These are phyloP conservation scores for Teunomyces panamensis DNA, from an alignment of 805 yeast species.

Conservation along the genomic window DNA sequence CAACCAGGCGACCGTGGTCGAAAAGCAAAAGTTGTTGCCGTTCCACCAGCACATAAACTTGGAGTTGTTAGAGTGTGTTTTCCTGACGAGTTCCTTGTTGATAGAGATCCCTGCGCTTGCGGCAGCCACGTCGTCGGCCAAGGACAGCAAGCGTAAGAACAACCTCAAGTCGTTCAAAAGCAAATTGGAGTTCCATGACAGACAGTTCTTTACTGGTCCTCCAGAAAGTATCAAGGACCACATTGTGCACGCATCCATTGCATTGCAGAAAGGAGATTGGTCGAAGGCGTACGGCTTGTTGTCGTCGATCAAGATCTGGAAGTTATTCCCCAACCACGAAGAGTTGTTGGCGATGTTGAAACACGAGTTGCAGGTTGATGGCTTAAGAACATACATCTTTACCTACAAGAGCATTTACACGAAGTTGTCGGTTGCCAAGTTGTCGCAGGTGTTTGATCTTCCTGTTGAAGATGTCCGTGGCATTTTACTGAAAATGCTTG, in stretches of 20 bases:
- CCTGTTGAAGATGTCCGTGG: slow-evolving; percentile 53
- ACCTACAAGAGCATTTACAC: slow-evolving; percentile 75
- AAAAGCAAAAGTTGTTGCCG: slow-evolving; percentile 82
- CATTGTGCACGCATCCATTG: slow-evolving; percentile 87
- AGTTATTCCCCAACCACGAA: slow-evolving; percentile 67
- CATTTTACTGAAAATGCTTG: slow-evolving; percentile 71
- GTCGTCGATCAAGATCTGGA: slow-evolving; percentile 81
- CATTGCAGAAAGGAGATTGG: slow-evolving; percentile 91
- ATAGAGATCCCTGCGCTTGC: slow-evolving; percentile 85
- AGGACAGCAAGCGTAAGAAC: slow-evolving; percentile 54
- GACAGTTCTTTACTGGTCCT: slow-evolving; percentile 95
- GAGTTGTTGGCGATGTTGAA: slow-evolving; percentile 68
- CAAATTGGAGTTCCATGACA: slow-evolving; percentile 86
- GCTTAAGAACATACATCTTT: slow-evolving; percentile 89
- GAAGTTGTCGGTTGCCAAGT: slow-evolving; percentile 64
- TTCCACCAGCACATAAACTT: slow-evolving; percentile 98
- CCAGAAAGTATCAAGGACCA: slow-evolving; percentile 95
- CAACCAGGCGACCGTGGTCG: slow-evolving; percentile 54
- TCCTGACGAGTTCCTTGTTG: slow-evolving; percentile 83
- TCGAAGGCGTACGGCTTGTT: slow-evolving; percentile 67
- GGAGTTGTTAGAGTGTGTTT: slow-evolving; percentile 91
- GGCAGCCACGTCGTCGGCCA: slow-evolving; percentile 61
- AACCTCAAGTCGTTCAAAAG: slow-evolving; percentile 85
- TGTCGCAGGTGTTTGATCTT: slow-evolving; percentile 67
- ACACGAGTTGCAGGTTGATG: slow-evolving; percentile 81